Percentiles rank a stretch among this genome's conserved stretches.
phyloP scores from a whole-genome alignment of 2,329 filamentous ascomycete species.

The Didymella segeticola region DNA sequence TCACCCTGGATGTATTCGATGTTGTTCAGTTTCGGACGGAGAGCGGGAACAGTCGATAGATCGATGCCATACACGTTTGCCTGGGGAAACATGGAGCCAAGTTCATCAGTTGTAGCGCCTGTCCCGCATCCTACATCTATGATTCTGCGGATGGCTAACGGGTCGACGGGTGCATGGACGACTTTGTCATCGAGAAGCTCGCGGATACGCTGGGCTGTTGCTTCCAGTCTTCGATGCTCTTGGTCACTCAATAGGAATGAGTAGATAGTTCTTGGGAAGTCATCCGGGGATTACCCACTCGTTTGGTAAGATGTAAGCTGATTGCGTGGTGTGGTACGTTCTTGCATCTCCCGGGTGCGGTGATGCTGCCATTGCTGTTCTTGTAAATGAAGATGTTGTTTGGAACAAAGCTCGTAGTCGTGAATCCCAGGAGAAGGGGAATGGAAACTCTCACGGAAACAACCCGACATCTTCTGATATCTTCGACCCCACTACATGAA shows the following conservation, averaged over 20 bases:
- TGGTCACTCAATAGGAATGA: not conserved
- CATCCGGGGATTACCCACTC: not conserved
- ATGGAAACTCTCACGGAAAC: too few relatives aligned
- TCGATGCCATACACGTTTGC: conserved; percentile 21
- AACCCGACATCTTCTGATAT: too few relatives aligned
- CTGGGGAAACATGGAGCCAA: conserved; percentile 15
- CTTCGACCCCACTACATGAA: too few relatives aligned
- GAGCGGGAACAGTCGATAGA: conserved; percentile 32
- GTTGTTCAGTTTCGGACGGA: conserved; percentile 12
- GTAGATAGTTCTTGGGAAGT: not conserved
- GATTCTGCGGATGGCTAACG: conserved; percentile 2
- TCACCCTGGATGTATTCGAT: conserved; percentile 19
- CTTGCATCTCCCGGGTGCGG: not conserved
- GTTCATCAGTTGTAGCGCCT: conserved; percentile 13
- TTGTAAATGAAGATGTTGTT: too few relatives aligned
- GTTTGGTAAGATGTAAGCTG: not conserved
- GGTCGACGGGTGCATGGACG: conserved; percentile 13
- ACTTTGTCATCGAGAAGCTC: not conserved
- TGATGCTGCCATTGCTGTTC: not conserved
- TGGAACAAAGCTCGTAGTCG: too few relatives aligned
- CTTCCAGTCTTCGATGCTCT: not conserved
- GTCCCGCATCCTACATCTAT: conserved; percentile 27
- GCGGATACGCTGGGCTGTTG: not conserved
- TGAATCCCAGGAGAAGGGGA: too few relatives aligned
- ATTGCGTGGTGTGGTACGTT: not conserved